Percentiles rank a stretch among this genome's conserved stretches.
phyloP scores from a whole-genome alignment of 2,329 filamentous ascomycete genomes.

The Colletotrichum cereale region DNA sequence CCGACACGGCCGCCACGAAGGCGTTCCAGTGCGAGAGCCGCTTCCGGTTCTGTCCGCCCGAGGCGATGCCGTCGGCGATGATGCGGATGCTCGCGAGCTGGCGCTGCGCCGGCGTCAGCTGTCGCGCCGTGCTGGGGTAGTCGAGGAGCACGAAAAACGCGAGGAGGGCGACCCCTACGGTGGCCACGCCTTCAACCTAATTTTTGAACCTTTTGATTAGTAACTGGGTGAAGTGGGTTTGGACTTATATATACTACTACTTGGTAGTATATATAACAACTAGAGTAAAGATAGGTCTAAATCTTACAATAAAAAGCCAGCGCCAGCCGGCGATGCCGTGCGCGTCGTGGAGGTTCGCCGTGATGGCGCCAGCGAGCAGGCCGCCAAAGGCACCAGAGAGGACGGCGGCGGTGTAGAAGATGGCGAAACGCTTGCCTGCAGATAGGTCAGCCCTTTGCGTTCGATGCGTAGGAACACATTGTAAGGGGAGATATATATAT shows the following conservation, averaged over 20 bases:
- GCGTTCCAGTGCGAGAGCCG: conserved; percentile 46
- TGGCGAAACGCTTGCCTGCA: conserved; percentile 66
- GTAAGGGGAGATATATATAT: no score
- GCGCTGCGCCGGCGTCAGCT: conserved; percentile 71
- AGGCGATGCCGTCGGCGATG: conserved; percentile 54
- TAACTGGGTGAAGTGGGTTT: no score
- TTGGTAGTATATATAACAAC: no score
- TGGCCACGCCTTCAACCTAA: conserved; percentile 75
- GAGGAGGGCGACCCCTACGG: conserved; percentile 70
- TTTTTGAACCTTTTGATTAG: no score
- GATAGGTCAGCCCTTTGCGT: conserved; percentile 46
- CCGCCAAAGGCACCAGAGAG: conserved; percentile 66
- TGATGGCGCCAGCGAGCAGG: conserved; percentile 59
- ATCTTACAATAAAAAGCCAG: conserved; percentile 67
- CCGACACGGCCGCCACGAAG: conserved; percentile 52
- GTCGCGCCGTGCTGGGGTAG: conserved; percentile 73
- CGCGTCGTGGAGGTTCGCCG: conserved; percentile 59
- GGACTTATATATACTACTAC: no score
- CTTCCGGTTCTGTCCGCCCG: conserved; percentile 46
- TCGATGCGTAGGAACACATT: no score
- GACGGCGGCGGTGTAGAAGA: conserved; percentile 69
- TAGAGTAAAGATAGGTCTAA: no score
- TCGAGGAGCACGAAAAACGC: conserved; percentile 78
- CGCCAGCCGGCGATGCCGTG: conserved; percentile 63
- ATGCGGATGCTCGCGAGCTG: conserved; percentile 65